Conservation (phyloP, 768 basidiomycete species). For the Lentinula sp. region DNA sequence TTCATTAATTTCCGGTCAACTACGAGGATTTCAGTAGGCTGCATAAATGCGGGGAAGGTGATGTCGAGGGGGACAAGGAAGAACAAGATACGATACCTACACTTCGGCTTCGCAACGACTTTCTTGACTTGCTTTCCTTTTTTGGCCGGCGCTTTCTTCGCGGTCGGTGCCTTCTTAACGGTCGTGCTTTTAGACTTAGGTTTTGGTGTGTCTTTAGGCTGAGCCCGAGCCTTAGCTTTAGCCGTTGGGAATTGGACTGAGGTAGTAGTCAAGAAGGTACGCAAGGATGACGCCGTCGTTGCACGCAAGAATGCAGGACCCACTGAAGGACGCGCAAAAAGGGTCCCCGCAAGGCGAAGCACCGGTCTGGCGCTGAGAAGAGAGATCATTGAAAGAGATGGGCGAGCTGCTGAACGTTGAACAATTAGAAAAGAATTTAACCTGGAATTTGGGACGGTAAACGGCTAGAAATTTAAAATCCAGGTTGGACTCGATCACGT, state of each 20-base stretch:
- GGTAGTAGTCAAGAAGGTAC: constrained; percentile 10
- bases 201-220: neutral
- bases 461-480: neutral
- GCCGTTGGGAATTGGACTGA: neutral
- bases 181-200: neutral
- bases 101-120: constrained; percentile 3
- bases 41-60: neutral
- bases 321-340: neutral
- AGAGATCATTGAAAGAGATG: constrained; percentile 5
- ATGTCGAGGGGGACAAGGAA: neutral
- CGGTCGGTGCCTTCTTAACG: constrained; percentile 8
- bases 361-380: neutral
- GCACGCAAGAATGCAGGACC: neutral
- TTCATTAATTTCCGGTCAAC: constrained; percentile 7
- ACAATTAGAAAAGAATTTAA: neutral
- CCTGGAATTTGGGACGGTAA: neutral
- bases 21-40: neutral
- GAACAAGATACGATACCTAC: constrained; percentile 6
- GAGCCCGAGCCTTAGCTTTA: constrained; percentile 8
- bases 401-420: neutral
- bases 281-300: neutral
- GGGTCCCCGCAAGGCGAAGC: neutral
- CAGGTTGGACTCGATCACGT: neutral
- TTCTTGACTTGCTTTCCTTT: constrained; percentile 7
- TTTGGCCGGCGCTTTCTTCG: neutral